phyloP scores from a whole-genome alignment of 1,284 basidiomycete species.

The Moesziomyces aphidis region DNA sequence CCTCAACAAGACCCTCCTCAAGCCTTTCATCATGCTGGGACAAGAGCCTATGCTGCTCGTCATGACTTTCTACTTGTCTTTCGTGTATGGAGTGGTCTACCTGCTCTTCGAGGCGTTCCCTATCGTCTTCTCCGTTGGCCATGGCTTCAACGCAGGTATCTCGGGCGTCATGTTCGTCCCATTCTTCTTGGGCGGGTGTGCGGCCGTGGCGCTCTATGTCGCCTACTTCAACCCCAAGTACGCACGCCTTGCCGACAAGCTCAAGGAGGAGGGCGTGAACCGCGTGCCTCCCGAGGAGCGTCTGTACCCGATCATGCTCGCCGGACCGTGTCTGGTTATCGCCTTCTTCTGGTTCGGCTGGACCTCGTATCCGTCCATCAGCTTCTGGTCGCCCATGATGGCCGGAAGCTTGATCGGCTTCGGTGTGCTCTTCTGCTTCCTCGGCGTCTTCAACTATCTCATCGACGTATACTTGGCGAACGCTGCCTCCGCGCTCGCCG shows the following conservation, averaged over 20 bases:
- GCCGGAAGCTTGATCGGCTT: constrained; percentile 69
- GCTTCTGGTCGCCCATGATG: constrained; percentile 71
- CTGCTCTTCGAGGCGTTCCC: constrained; percentile 66
- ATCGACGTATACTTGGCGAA: constrained; percentile 72
- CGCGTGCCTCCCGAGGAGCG: constrained; percentile 63
- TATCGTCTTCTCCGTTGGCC: constrained; percentile 62
- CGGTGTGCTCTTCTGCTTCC: constrained; percentile 73
- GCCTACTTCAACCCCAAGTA: constrained; percentile 57
- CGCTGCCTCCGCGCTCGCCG: constrained; percentile 73
- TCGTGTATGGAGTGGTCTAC: constrained; percentile 73
- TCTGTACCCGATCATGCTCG: constrained; percentile 60
- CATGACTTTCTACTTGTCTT: constrained; percentile 80
- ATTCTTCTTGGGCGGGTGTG: constrained; percentile 62
- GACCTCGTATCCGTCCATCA: constrained; percentile 58
- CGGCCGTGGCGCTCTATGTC: constrained; percentile 46
- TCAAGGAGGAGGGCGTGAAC: constrained; percentile 43
- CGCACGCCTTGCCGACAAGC: constrained; percentile 41
- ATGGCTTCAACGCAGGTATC: constrained; percentile 61
- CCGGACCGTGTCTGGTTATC: constrained; percentile 66
- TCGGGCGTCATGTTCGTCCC: constrained; percentile 66
- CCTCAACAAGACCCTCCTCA: constrained; percentile 74
- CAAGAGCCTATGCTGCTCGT: constrained; percentile 82
- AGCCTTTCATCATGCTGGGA: constrained; percentile 72
- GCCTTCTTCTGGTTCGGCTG: constrained; percentile 69
- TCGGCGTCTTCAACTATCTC: constrained; percentile 70